Percentiles rank a stretch among this genome's conserved stretches.
Evolutionary conservation across 257 asterid genomes (phyloP).

Genomic region (Forsythia viridissima): DNA sequence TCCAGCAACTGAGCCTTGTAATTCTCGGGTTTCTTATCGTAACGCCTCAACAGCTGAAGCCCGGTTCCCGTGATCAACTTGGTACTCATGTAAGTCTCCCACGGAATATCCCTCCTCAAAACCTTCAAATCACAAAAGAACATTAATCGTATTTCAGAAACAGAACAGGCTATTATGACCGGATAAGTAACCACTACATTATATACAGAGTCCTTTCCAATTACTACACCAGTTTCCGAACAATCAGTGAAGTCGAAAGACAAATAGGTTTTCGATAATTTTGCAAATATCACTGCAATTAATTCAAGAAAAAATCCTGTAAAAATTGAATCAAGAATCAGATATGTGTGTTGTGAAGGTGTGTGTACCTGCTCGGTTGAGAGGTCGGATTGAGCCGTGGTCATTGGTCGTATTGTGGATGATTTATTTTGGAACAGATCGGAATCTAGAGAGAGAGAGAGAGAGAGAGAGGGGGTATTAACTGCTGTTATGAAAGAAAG

Average conservation of each 20-base stretch:
- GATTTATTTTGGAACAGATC: constrained; percentile 31
- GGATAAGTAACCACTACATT: background rate
- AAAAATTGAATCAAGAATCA: background rate
- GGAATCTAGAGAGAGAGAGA: constrained; percentile 36
- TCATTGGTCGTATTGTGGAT: constrained; percentile 26
- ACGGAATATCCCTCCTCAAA: constrained; percentile 84
- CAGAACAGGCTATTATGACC: background rate
- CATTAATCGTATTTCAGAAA: background rate
- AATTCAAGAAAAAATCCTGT: background rate
- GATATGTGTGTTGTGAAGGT: background rate
- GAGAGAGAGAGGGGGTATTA: background rate
- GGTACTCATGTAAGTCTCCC: constrained; percentile 93
- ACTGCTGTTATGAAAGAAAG: background rate
- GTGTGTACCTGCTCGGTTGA: constrained; percentile 45
- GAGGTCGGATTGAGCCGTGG: constrained; percentile 51
- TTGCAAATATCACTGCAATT: background rate
- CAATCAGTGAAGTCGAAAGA: background rate
- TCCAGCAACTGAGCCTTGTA: constrained; percentile 82
- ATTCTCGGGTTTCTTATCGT: constrained; percentile 77
- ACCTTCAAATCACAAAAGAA: constrained; percentile 38
- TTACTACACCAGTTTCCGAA: background rate
- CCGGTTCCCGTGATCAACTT: constrained; percentile 85
- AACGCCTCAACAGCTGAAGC: constrained; percentile 85
- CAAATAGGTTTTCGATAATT: background rate
- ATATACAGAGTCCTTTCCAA: background rate